phyloP scores from a whole-genome alignment of 2,329 filamentous ascomycete species.

The Alternaria angustiovoidea region DNA sequence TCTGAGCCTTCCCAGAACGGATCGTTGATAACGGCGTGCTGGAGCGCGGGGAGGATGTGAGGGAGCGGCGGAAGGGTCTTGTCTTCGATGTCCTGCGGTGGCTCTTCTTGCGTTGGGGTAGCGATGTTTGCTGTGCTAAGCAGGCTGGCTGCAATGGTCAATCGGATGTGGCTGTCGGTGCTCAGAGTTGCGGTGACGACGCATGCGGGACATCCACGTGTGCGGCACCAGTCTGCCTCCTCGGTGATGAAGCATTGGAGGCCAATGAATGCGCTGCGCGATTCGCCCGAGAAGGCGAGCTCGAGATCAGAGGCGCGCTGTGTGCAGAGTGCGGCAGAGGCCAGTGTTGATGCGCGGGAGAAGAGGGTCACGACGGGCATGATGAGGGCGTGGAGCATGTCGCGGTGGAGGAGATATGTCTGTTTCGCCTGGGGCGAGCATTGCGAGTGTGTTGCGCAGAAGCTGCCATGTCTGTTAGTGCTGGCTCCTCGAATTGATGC shows the following conservation, averaged over 20 bases:
- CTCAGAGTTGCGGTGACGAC: constrained; percentile 54
- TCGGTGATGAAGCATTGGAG: constrained; percentile 66
- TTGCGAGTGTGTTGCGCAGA: constrained; percentile 54
- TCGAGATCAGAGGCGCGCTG: constrained; percentile 62
- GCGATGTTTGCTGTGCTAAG: constrained; percentile 37
- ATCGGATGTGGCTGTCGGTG: constrained; percentile 58
- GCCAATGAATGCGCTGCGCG: constrained; percentile 66
- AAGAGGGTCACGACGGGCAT: constrained; percentile 66
- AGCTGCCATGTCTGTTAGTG: constrained; percentile 22
- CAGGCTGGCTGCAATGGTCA: constrained; percentile 58
- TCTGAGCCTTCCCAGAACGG: constrained; percentile 53
- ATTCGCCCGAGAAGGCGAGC: constrained; percentile 64
- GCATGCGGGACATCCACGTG: constrained; percentile 64
- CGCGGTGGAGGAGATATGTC: constrained; percentile 62
- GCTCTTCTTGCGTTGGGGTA: constrained; percentile 19
- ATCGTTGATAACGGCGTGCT: constrained; percentile 51
- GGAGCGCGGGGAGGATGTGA: constrained; percentile 54
- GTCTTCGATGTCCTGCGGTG: not conserved
- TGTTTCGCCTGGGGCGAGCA: constrained; percentile 44
- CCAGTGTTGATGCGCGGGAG: constrained; percentile 62
- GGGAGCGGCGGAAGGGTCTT: constrained; percentile 44
- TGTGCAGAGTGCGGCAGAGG: constrained; percentile 59
- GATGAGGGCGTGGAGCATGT: constrained; percentile 66
- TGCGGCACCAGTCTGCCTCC: constrained; percentile 66
- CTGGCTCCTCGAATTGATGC: not conserved